These are phyloP conservation scores for Plectosphaerella cucumerina DNA, from an alignment of 2,329 filamentous ascomycete genomes.

Conservation along the genomic window DNA sequence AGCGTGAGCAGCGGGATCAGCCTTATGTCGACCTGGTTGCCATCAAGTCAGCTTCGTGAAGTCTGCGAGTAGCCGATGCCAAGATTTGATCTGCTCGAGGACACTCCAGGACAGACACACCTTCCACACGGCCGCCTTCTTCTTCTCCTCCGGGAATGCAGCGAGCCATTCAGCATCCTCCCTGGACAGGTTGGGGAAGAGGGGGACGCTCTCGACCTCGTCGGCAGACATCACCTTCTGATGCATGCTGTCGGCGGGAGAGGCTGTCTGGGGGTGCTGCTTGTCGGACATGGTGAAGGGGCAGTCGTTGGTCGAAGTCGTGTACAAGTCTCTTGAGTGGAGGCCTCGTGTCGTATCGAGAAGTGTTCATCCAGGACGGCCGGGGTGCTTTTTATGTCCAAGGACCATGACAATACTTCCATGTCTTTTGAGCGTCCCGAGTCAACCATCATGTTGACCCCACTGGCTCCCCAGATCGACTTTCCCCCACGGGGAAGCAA, in stretches of 20 bases:
- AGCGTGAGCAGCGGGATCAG: constrained; percentile 23
- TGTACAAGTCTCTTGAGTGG: background rate
- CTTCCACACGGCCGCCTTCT: constrained; percentile 23
- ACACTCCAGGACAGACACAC: too few relatives aligned
- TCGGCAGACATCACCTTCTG: background rate
- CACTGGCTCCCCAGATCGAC: too few relatives aligned
- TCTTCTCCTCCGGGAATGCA: constrained; percentile 22
- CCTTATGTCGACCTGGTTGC: constrained; percentile 13
- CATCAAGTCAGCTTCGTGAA: background rate
- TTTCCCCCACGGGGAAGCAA: too few relatives aligned
- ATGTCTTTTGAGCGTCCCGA: too few relatives aligned
- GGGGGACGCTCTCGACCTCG: background rate
- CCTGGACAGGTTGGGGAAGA: background rate
- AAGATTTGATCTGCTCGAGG: too few relatives aligned
- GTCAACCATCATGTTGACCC: too few relatives aligned
- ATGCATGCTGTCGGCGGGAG: background rate
- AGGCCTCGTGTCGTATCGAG: too few relatives aligned
- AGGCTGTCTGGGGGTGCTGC: background rate
- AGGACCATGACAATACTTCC: too few relatives aligned
- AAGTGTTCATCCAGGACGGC: too few relatives aligned
- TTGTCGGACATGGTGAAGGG: background rate
- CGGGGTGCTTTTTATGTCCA: too few relatives aligned
- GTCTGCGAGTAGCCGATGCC: too few relatives aligned
- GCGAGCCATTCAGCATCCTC: constrained; percentile 27
- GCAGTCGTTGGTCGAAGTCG: too few relatives aligned